Base-by-base conservation (phyloP, 2,329 filamentous ascomycete genomes). In the Xylariaceae sp. region DNA sequence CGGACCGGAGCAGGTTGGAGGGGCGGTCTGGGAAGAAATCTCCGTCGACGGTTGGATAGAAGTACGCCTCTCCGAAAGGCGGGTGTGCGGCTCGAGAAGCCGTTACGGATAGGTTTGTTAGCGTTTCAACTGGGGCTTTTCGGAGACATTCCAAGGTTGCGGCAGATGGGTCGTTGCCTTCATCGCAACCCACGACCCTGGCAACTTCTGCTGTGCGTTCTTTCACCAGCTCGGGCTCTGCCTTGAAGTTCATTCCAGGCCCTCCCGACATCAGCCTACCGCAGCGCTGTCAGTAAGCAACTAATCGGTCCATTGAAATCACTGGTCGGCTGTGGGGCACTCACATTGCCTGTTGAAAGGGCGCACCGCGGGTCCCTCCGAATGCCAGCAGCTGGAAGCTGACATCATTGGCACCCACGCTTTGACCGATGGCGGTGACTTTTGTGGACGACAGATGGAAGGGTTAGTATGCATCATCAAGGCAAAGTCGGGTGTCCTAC, bases 361-460 rank as follows among this genome's bases (percentile, higher is more conserved):
- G 51, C 18, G 44, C 51, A 11, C 35, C 45, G 3, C 31, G 28
- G 2, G 37, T 38, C 2, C 53, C 53, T 1, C 36, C 48, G 19
- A 47, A 55, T 0, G 53, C 39, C 10, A 38, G 43, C 22, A 57
- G 28, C 5, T 54, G 52, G 11, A 55, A 38, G 14, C 48, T 36
- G 25, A 55, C 52, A 31, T 52, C 51, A 13, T 42, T 49, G 14
- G 44, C 50, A 17, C 54, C 53, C 1, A 55, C 52, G 10, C 52
- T 55, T 27, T 57, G 54, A 1, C 53, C 53, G 8, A 53, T 37
- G 1, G 43, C 50, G 14, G 51, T 53, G n/a, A 54, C 47, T 50
- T 23, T 35, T 1, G 19, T 17, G 3, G n/a, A n/a, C n/a, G n/a
- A n/a, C n/a, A n/a, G n/a, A n/a, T n/a, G n/a, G n/a, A n/a, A n/a